phyloP scores from a whole-genome alignment of 2,329 filamentous ascomycete species.

The Hypoxylon sp. region DNA sequence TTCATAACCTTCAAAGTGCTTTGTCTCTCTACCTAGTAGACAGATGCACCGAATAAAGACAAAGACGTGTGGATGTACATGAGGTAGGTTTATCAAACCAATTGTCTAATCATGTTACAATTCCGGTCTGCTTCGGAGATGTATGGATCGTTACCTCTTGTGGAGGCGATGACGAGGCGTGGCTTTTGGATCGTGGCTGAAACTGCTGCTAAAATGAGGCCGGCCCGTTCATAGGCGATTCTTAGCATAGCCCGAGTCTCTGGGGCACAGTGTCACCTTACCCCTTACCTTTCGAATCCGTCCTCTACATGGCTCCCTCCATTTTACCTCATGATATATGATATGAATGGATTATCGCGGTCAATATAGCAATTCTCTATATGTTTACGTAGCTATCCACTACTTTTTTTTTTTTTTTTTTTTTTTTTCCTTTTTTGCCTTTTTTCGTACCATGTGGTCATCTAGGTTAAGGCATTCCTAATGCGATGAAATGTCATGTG shows the following conservation, averaged over 20 bases:
- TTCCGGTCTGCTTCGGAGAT: slow-evolving; percentile 31
- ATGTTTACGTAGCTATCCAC: too few species aligned
- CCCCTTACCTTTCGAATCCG: slow-evolving; percentile 23
- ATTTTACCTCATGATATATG: too few species aligned
- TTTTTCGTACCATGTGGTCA: too few species aligned
- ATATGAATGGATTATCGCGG: too few species aligned
- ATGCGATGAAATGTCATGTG: too few species aligned
- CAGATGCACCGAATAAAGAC: neutral
- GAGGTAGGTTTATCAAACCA: neutral
- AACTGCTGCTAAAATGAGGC: slow-evolving; percentile 28
- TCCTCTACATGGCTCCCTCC: slow-evolving; percentile 5
- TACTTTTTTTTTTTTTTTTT: too few species aligned
- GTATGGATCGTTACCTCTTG: slow-evolving; percentile 16
- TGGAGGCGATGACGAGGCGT: slow-evolving; percentile 46
- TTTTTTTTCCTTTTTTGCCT: too few species aligned
- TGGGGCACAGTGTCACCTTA: slow-evolving; percentile 14
- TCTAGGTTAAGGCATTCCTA: too few species aligned
- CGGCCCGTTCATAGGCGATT: slow-evolving; percentile 11
- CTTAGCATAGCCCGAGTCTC: slow-evolving; percentile 19
- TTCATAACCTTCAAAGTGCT: neutral
- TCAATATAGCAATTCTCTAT: too few species aligned
- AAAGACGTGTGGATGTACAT: neutral
- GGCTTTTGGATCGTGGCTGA: slow-evolving; percentile 41
- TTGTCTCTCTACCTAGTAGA: too few species aligned
- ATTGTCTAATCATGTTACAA: slow-evolving; percentile 30